phyloP scores from a whole-genome alignment of 2,329 filamentous ascomycete species.

The Beauveria brongniartii region DNA sequence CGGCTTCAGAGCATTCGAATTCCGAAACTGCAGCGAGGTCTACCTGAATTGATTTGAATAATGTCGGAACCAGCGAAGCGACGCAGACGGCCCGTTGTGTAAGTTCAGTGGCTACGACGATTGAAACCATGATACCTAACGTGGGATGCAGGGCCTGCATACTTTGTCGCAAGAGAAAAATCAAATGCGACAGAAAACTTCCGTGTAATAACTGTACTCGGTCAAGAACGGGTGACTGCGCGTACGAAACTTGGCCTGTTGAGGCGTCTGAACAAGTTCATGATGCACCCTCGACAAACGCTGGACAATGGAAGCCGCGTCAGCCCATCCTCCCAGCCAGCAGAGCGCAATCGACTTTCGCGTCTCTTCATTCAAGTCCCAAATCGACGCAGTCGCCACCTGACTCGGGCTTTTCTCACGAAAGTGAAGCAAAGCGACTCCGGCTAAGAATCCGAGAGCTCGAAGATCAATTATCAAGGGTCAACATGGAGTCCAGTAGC shows the following conservation, averaged over 20 bases:
- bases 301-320: neutral
- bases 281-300: neutral
- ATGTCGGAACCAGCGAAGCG: conserved; percentile 7
- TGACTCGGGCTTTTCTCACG: conserved; percentile 10
- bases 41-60: no score
- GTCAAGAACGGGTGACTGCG: conserved; percentile 26
- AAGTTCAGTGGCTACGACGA: neutral
- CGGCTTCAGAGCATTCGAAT: neutral
- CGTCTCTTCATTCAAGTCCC: neutral
- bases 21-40: neutral
- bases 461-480: conserved; percentile 32
- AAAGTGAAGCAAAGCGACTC: conserved; percentile 6
- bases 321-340: neutral
- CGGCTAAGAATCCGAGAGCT: conserved; percentile 31
- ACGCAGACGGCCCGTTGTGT: conserved; percentile 10
- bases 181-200: conserved; percentile 32
- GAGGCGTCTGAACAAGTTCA: neutral
- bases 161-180: conserved; percentile 35
- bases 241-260: conserved; percentile 21
- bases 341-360: neutral
- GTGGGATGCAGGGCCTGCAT: conserved; percentile 27
- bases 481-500: conserved; percentile 1
- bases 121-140: neutral
- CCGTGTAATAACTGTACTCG: conserved; percentile 35
- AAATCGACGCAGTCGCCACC: conserved; percentile 8